These are phyloP conservation scores for Eimeria necatrix DNA, from an alignment of 169 alveolate genomes.

Conservation along the genomic window DNA sequence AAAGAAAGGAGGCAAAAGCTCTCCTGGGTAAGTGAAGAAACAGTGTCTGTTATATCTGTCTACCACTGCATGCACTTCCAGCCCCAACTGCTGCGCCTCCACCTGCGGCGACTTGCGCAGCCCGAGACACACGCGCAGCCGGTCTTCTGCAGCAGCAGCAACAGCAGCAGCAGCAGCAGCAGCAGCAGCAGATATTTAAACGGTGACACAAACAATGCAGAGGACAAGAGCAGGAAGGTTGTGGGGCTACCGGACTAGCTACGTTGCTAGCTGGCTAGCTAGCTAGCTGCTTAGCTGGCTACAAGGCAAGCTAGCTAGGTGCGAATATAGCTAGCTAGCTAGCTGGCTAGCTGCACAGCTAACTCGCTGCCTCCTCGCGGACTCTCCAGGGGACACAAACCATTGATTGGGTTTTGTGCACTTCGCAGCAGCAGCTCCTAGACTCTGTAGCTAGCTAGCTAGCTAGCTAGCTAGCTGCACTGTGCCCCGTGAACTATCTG, in stretches of 20 bases:
- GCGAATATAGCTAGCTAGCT: background rate
- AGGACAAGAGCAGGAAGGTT: background rate
- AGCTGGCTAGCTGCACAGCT: too few species aligned
- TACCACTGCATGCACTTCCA: background rate
- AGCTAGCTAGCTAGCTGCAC: too few species aligned
- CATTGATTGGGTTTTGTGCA: too few species aligned
- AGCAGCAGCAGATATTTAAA: too few species aligned
- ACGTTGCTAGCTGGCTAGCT: too few species aligned
- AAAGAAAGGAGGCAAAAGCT: conserved; percentile 37
- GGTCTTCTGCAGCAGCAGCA: conserved; percentile 50
- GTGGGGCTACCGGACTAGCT: too few species aligned
- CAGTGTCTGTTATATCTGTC: conserved; percentile 9
- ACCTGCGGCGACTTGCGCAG: background rate
- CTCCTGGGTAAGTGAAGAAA: conserved; percentile 63
- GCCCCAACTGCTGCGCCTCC: background rate
- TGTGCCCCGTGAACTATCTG: too few species aligned
- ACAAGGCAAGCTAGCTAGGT: background rate
- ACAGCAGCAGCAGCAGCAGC: background rate
- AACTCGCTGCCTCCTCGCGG: too few species aligned
- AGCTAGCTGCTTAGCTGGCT: too few species aligned
- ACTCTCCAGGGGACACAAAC: too few species aligned
- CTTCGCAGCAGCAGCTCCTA: too few species aligned
- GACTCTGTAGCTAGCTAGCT: too few species aligned
- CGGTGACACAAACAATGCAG: background rate
- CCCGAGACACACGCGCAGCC: background rate